These are phyloP conservation scores for Cucurbita ficifolia DNA, from an alignment of 306 rosid genomes.

Conservation along the genomic window DNA sequence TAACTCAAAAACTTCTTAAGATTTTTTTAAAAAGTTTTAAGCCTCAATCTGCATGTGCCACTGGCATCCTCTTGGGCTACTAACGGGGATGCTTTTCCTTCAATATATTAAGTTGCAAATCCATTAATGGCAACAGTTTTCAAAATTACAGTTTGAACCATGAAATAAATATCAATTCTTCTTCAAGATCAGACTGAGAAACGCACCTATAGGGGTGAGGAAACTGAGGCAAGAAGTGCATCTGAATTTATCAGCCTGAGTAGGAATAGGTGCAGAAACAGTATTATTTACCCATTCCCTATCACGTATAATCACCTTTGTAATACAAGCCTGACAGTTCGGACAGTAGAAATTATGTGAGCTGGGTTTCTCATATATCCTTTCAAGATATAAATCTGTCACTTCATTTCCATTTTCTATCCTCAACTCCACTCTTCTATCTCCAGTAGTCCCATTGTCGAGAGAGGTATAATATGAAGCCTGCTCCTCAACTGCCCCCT, in stretches of 20 bases:
- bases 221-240: conserved; percentile 59
- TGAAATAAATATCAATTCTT: not conserved
- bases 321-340: conserved; percentile 52
- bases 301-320: conserved; percentile 39
- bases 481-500: not conserved
- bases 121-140: not conserved
- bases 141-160: not conserved
- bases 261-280: not conserved
- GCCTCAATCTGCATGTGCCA: no score
- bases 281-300: conserved; percentile 7
- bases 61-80: no score
- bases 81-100: no score
- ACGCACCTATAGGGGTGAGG: conserved; percentile 42
- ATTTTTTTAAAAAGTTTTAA: no score
- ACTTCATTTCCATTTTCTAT: conserved; percentile 13
- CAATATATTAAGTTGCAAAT: no score
- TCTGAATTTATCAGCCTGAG: conserved; percentile 13
- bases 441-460: conserved; percentile 6
- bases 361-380: conserved; percentile 32
- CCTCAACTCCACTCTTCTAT: conserved; percentile 8
- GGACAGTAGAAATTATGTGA: conserved; percentile 63
- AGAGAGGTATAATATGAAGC: conserved; percentile 4
- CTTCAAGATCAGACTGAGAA: not conserved
- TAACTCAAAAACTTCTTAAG: not conserved
- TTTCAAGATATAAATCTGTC: conserved; percentile 36